Evolutionary conservation across 768 basidiomycete species (phyloP).

Genomic region (Lactifluus hygrophoroides): DNA sequence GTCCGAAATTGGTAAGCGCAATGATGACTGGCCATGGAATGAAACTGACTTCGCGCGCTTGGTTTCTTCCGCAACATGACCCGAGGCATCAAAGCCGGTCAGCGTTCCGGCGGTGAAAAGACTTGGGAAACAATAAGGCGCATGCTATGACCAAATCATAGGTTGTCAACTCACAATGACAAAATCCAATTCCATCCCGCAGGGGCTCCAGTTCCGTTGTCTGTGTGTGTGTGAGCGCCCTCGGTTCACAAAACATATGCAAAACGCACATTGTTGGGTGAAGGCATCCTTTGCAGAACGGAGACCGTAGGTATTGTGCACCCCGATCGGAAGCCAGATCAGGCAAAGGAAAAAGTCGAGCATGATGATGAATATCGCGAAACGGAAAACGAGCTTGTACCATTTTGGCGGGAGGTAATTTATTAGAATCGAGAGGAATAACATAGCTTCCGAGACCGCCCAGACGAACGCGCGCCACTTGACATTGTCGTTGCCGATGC

Average conservation of each 20-base stretch:
- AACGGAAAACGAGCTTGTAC: slow-evolving; percentile 72
- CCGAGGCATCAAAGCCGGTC: slow-evolving; percentile 86
- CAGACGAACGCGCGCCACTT: slow-evolving; percentile 85
- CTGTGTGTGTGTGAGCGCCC: slow-evolving; percentile 30
- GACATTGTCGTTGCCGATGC: slow-evolving; percentile 55
- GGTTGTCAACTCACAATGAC: slow-evolving; percentile 51
- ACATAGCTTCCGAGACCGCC: slow-evolving; percentile 67
- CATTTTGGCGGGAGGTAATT: slow-evolving; percentile 75
- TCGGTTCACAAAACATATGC: not conserved
- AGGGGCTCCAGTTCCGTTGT: slow-evolving; percentile 84
- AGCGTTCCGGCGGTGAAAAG: slow-evolving; percentile 81
- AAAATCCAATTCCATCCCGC: slow-evolving; percentile 89
- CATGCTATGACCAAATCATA: not conserved
- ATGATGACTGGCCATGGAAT: not conserved
- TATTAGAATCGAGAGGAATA: slow-evolving; percentile 65
- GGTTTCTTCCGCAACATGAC: slow-evolving; percentile 84
- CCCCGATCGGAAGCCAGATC: slow-evolving; percentile 91
- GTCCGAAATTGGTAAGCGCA: not conserved
- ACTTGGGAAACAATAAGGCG: slow-evolving; percentile 31
- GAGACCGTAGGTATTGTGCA: slow-evolving; percentile 84
- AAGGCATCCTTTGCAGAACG: slow-evolving; percentile 78
- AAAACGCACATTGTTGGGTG: slow-evolving; percentile 57
- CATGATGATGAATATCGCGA: slow-evolving; percentile 66
- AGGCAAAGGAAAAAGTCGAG: slow-evolving; percentile 82
- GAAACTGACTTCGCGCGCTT: slow-evolving; percentile 56